A percentile compares a stretch with the other conserved stretches of the same genome.
These are phyloP conservation scores for Triangularia setosa DNA, from an alignment of 2,329 filamentous ascomycete genomes.

Conservation along the genomic window DNA sequence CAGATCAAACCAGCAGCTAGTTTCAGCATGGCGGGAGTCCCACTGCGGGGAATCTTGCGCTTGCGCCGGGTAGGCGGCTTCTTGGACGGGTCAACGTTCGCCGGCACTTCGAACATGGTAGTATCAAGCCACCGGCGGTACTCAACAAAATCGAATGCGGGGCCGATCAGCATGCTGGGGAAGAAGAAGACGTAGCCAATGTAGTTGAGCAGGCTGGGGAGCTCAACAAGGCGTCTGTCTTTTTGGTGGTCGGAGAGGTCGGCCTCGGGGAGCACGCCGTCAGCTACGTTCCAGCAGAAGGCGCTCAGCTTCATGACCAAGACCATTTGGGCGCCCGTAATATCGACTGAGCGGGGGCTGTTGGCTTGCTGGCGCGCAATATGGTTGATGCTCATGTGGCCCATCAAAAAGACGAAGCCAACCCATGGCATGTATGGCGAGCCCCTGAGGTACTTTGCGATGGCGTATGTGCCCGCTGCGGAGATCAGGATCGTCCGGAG, in stretches of 20 bases:
- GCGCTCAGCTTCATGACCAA: constrained; percentile 95
- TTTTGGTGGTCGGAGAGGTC: constrained; percentile 85
- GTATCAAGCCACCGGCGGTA: constrained; percentile 92
- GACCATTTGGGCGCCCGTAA: constrained; percentile 97
- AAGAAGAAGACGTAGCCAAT: constrained; percentile 93
- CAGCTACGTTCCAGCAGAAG: constrained; percentile 97
- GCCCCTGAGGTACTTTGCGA: constrained; percentile 71
- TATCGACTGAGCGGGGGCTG: constrained; percentile 68
- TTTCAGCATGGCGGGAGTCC: constrained; percentile 77
- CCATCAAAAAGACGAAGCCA: constrained; percentile 90
- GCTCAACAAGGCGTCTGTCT: constrained; percentile 68
- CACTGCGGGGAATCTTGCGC: constrained; percentile 88
- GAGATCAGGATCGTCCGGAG: constrained; percentile 75
- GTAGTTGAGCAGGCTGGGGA: constrained; percentile 78
- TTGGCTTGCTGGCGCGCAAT: constrained; percentile 72
- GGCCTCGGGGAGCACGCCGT: constrained; percentile 74
- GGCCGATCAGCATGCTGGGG: constrained; percentile 81
- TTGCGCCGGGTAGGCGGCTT: constrained; percentile 83
- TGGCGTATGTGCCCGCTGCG: constrained; percentile 73
- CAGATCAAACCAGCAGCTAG: constrained; percentile 68
- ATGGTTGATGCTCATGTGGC: constrained; percentile 89
- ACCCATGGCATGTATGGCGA: constrained; percentile 98
- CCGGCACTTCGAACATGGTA: constrained; percentile 85
- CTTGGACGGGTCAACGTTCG: constrained; percentile 77
- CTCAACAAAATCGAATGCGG: constrained; percentile 91